Base-by-base conservation (phyloP, 129 eudicot genomes). In the Silybum marianum region DNA sequence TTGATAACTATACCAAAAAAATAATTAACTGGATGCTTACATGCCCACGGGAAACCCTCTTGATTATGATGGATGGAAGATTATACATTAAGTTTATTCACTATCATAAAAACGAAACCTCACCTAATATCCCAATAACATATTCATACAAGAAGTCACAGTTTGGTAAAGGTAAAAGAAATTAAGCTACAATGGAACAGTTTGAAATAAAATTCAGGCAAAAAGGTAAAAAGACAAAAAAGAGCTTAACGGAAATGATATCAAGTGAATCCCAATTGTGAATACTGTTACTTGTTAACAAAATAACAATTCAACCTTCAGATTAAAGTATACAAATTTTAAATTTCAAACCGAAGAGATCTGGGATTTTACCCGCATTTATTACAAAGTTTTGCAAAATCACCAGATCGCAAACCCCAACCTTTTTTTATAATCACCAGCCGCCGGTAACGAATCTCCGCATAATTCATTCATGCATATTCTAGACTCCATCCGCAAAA, bases 381-480 rank as follows among this genome's bases (percentile, higher is more conserved):
- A 75, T 67, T 46, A 84, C 99, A 95, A 66, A 95, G 97, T 79
- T 79, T 74, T 16, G 98, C 93, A 77, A 80, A 90, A 71, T 82
- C 98, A 83, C 92, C 95, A 80, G 95, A 93, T 84, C 94, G 97
- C 91, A 95, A 82, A 78, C 85, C 87, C 98, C 99, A 95, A 42
- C 99, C 98, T 79, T 86, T 90, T 75, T 36, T 87, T 1, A 87
- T 88, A 85, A 71, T 13, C 84, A 71, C 32, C 80, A 73, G n/a
- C 79, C 39, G 87, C 87, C 13, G 51, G 23, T 6, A 89, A 81
- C 7, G 84, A 74, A 63, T 89, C 91, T 63, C 91, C 89, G 40
- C 99, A 93, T 74, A 87, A 48, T 18, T 83, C 90, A 81, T 95
- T 95, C 98, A 93, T 86, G 85, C 99, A 93, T 38, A 74, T 66